phyloP scores from a whole-genome alignment of 202 grass and related monocot genomes.

The Panicum hallii region DNA sequence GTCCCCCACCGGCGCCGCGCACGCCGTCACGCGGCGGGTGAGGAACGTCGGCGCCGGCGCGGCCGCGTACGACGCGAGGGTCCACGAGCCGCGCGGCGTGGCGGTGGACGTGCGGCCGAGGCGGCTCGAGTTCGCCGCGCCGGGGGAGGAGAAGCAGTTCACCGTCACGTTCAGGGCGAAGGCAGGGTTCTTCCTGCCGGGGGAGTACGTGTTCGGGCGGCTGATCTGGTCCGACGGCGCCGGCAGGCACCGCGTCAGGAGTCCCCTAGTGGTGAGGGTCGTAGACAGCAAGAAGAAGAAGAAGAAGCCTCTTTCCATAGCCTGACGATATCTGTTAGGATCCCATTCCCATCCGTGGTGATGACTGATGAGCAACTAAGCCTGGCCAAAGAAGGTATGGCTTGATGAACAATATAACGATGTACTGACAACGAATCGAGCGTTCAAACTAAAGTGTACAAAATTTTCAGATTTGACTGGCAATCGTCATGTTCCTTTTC shows the following conservation, averaged over 20 bases:
- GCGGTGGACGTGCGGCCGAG: conserved; percentile 64
- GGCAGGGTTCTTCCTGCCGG: conserved; percentile 21
- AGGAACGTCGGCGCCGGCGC: conserved; percentile 70
- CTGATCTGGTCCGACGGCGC: conserved; percentile 73
- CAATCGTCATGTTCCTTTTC: background rate
- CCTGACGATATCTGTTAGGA: conserved; percentile 19
- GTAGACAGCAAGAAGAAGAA: conserved; percentile 18
- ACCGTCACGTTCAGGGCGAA: conserved; percentile 64
- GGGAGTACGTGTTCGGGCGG: conserved; percentile 73
- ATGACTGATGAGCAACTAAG: background rate
- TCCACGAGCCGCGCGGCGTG: conserved; percentile 62
- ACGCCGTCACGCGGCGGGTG: conserved; percentile 54
- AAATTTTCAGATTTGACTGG: background rate
- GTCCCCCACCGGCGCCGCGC: conserved; percentile 40
- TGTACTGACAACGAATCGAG: background rate
- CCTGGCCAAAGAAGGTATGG: conserved; percentile 40
- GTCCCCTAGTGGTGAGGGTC: conserved; percentile 67
- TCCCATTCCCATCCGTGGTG: background rate
- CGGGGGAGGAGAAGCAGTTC: conserved; percentile 66
- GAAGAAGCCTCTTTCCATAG: background rate
- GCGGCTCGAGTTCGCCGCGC: conserved; percentile 62
- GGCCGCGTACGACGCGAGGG: conserved; percentile 55
- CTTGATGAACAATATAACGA: background rate
- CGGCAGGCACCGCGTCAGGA: conserved; percentile 70
- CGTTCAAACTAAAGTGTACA: background rate